Evolutionary conservation across 768 basidiomycete species (phyloP).

Genomic region (Trametes coccinea): DNA sequence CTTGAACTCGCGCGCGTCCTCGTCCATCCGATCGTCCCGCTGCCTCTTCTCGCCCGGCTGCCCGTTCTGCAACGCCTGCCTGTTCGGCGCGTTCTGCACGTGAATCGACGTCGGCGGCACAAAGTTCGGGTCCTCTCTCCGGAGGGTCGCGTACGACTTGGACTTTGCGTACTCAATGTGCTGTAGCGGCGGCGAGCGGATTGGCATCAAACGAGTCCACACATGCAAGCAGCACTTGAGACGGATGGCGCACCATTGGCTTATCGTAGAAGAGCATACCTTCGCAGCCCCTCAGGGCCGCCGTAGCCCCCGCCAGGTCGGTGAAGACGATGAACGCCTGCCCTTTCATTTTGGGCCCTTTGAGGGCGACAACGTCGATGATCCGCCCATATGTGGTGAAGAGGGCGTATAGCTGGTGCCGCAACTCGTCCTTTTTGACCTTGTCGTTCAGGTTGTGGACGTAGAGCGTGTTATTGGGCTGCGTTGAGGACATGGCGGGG

Average conservation of each 20-base stretch:
- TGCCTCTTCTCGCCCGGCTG: conserved; percentile 58
- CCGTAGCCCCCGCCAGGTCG: conserved; percentile 87
- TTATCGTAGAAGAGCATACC: conserved; percentile 94
- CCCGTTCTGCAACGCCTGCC: conserved; percentile 24
- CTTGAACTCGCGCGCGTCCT: conserved; percentile 60
- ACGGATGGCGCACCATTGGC: conserved; percentile 64
- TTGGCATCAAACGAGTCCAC: conserved; percentile 33
- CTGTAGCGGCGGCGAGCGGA: conserved; percentile 42
- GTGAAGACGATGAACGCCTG: conserved; percentile 96
- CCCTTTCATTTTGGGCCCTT: conserved; percentile 82
- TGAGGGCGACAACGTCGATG: conserved; percentile 90
- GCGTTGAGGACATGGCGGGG: conserved; percentile 44
- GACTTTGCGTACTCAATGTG: conserved; percentile 89
- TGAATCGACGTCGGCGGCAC: conserved; percentile 70
- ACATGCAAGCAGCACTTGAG: conserved; percentile 26
- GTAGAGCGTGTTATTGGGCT: conserved; percentile 88
- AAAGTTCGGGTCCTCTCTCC: conserved; percentile 78
- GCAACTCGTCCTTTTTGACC: conserved; percentile 88
- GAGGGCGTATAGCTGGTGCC: conserved; percentile 77
- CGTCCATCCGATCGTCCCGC: conserved; percentile 61
- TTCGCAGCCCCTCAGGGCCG: conserved; percentile 90
- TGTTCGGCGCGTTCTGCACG: conserved; percentile 40
- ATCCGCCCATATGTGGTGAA: conserved; percentile 94
- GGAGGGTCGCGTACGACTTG: conserved; percentile 83
- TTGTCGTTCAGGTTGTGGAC: conserved; percentile 93